phyloP scores from a whole-genome alignment of 164 flowering plant genomes.

The Tetrastigma voinierianum region DNA sequence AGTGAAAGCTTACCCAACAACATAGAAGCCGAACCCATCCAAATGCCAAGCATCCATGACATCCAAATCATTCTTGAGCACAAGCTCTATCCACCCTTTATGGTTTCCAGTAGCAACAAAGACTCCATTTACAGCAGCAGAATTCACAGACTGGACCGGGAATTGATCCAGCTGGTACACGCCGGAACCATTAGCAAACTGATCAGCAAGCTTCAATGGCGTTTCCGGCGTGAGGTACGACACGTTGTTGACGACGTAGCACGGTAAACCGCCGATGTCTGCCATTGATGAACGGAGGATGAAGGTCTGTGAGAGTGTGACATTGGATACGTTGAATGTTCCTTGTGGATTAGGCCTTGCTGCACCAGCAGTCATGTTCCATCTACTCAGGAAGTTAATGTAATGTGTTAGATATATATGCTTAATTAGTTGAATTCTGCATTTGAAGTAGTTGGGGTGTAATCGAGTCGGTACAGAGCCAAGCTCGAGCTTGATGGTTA shows the following conservation, averaged over 20 bases:
- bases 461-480: too few species aligned
- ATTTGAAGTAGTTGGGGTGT: too few species aligned
- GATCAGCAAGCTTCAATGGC: constrained; percentile 67
- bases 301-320: constrained; percentile 47
- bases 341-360: constrained; percentile 88
- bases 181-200: constrained; percentile 36
- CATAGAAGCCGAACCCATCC: constrained; percentile 69
- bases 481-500: too few species aligned
- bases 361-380: constrained; percentile 70
- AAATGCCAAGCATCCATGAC: constrained; percentile 69
- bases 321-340: constrained; percentile 51
- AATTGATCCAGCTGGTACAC: constrained; percentile 50
- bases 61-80: constrained; percentile 38
- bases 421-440: neutral
- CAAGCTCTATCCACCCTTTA: constrained; percentile 65
- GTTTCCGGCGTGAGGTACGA: constrained; percentile 45
- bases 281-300: constrained; percentile 34
- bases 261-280: constrained; percentile 16
- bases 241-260: constrained; percentile 49
- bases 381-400: constrained; percentile 24
- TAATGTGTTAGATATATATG: neutral
- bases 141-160: constrained; percentile 29
- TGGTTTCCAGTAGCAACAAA: constrained; percentile 49
- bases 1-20: constrained; percentile 53
- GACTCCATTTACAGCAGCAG: constrained; percentile 25